Conservation (phyloP, 768 basidiomycete species). For the Chalciporus chontae region DNA sequence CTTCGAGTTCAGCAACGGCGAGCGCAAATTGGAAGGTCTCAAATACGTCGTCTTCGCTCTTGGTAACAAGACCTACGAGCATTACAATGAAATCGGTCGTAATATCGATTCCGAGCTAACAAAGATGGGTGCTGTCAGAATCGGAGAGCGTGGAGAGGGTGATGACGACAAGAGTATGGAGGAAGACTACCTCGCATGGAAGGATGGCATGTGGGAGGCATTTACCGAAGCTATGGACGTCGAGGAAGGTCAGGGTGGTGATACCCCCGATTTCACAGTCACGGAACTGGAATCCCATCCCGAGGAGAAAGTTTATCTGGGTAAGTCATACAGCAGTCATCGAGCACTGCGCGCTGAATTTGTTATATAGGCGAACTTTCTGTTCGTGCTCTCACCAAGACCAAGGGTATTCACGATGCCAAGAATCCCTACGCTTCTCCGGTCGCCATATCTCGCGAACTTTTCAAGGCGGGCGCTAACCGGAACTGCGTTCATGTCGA, state of each 20-base stretch:
- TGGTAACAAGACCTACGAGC: slow-evolving; percentile 92
- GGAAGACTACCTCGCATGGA: slow-evolving; percentile 99
- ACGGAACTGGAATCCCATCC: slow-evolving; percentile 75
- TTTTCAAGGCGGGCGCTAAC: slow-evolving; percentile 70
- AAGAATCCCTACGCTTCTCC: slow-evolving; percentile 97
- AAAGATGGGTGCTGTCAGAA: slow-evolving; percentile 78
- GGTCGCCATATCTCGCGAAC: slow-evolving; percentile 70
- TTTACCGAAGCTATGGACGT: slow-evolving; percentile 81
- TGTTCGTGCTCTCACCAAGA: slow-evolving; percentile 86
- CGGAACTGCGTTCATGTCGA: slow-evolving; percentile 96
- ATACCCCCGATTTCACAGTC: slow-evolving; percentile 91
- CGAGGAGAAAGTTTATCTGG: slow-evolving; percentile 89
- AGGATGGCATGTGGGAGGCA: slow-evolving; percentile 94
- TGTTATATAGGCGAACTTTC: slow-evolving; percentile 77
- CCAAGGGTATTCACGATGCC: slow-evolving; percentile 94
- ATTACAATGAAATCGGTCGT: slow-evolving; percentile 89
- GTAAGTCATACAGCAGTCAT: slow-evolving; percentile 39
- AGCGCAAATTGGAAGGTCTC: slow-evolving; percentile 71
- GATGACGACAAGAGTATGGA: slow-evolving; percentile 99
- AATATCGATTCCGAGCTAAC: slow-evolving; percentile 70
- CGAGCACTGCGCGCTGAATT: not conserved
- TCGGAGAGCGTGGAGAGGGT: slow-evolving; percentile 91
- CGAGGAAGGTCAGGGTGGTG: slow-evolving; percentile 95
- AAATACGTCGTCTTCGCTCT: slow-evolving; percentile 95
- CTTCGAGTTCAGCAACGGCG: slow-evolving; percentile 83